Evolutionary conservation across 2,329 filamentous ascomycete species (phyloP), one percentile per base, ranked within the genome.

Genomic region (Fusarium cicatricum): DNA sequence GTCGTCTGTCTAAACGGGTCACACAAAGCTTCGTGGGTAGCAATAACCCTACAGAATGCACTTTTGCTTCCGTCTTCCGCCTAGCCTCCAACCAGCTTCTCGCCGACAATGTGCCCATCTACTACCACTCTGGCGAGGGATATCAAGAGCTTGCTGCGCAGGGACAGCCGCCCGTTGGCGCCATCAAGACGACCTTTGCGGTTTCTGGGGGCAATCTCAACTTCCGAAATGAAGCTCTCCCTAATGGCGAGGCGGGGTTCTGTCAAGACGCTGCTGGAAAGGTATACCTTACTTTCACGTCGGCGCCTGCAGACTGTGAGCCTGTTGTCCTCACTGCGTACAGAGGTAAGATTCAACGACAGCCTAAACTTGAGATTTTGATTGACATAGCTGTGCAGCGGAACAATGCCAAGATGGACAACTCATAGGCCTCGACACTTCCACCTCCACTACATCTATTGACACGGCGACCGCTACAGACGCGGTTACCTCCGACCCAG

Each of bases 351-450:
- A n/a, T 5, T 1, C 11, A 12, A 3, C 16, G 6, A 12, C 4
- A 14, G 2, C 8, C 1, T 3, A 7, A 7, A 21, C 21, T 19
- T 17, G 9, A 17, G 0, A 3, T n/a, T 9, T 1, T 12, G 11
- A 11, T 40, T 58, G 17, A 58, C 10, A 8, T 2, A 1, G 1
- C 1, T 3, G 5, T 17, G 17, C 5, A 58, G 55, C 28, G 33
- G 28, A 26, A 0, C 55, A 58, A 34, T 58, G 55, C 14, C 55
- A 52, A 16, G 52, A 58, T 1, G 55, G 55, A 12, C 32, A 52
- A 11, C 52, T 58, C 4, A 16, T 58, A 4, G 41, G 28, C 21
- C 21, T 21, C 21, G 21, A 21, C 21, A 21, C 21, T 7, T 21
- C 21, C 21, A 21, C 21, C 21, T 21, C 21, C 21, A 7, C 7